These are phyloP conservation scores for Massospora cicadina DNA, from an alignment of 371 early-diverging fungal species.

Conservation along the genomic window DNA sequence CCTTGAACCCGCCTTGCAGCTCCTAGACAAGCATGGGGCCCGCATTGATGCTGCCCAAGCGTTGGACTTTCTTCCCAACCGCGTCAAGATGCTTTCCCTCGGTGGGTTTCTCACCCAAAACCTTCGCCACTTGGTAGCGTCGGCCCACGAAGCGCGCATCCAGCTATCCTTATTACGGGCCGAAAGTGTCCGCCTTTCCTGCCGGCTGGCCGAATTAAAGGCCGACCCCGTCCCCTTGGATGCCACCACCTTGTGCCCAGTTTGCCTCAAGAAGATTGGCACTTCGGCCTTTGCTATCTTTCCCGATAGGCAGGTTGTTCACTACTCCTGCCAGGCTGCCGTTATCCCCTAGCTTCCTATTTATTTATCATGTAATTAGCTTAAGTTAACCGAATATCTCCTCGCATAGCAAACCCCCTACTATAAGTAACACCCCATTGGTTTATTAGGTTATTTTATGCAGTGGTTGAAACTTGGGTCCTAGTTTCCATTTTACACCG, in stretches of 20 bases:
- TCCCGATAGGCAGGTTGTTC: slow-evolving; percentile 52
- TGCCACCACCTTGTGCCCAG: slow-evolving; percentile 61
- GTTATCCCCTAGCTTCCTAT: not conserved
- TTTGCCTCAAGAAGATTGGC: slow-evolving; percentile 61
- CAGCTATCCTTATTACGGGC: not conserved
- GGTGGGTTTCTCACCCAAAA: not conserved
- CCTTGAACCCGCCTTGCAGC: not conserved
- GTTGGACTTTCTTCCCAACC: not conserved
- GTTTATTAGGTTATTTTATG: no score
- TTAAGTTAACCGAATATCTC: no score
- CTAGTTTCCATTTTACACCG: no score
- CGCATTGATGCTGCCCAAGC: not conserved
- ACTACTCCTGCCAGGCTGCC: slow-evolving; percentile 47
- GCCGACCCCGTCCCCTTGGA: slow-evolving; percentile 23
- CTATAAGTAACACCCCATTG: no score
- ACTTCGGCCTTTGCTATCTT: slow-evolving; percentile 61
- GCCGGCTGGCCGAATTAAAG: not conserved
- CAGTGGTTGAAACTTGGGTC: no score
- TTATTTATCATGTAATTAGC: not conserved
- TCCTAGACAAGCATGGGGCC: not conserved
- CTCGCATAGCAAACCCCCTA: no score
- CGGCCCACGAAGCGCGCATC: not conserved
- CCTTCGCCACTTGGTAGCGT: not conserved
- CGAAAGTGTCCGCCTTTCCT: not conserved
- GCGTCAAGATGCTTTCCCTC: not conserved